Percentiles rank a stretch among this genome's conserved stretches.
These are phyloP conservation scores for Alternaria atra DNA, from an alignment of 2,329 filamentous ascomycete genomes.

Conservation along the genomic window DNA sequence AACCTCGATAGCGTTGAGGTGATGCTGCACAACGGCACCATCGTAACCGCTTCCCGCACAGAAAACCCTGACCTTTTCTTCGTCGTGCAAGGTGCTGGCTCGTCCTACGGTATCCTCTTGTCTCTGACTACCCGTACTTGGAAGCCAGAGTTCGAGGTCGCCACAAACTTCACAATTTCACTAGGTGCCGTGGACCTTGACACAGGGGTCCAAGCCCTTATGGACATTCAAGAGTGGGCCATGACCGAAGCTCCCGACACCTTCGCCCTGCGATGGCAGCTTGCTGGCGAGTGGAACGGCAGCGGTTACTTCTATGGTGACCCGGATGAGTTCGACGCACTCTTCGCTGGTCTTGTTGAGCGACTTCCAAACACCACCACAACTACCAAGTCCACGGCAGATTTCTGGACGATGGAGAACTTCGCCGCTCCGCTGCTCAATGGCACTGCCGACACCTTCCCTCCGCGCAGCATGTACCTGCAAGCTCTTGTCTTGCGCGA, in stretches of 20 bases:
- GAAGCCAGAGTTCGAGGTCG: constrained; percentile 19
- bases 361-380: constrained; percentile 23
- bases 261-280: constrained; percentile 25
- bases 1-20: constrained; percentile 24
- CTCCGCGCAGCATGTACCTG: constrained; percentile 24
- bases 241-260: constrained; percentile 26
- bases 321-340: constrained; percentile 23
- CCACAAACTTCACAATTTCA: constrained; percentile 26
- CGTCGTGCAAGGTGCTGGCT: constrained; percentile 28
- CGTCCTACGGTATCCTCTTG: constrained; percentile 25
- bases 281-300: constrained; percentile 22
- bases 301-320: constrained; percentile 29
- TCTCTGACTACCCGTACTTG: constrained; percentile 26
- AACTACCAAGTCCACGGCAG: constrained; percentile 7
- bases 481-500: constrained; percentile 24
- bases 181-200: constrained; percentile 22
- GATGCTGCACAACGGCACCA: constrained; percentile 27
- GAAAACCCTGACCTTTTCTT: constrained; percentile 35
- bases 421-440: constrained; percentile 13
- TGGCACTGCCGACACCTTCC: constrained; percentile 20
- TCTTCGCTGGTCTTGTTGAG: constrained; percentile 20
- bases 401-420: constrained; percentile 29
- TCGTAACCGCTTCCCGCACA: constrained; percentile 28
- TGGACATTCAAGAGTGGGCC: constrained; percentile 26
- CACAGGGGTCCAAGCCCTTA: constrained; percentile 19